Base-by-base conservation (phyloP, 768 basidiomycete genomes). In the Tricholomella constricta region DNA sequence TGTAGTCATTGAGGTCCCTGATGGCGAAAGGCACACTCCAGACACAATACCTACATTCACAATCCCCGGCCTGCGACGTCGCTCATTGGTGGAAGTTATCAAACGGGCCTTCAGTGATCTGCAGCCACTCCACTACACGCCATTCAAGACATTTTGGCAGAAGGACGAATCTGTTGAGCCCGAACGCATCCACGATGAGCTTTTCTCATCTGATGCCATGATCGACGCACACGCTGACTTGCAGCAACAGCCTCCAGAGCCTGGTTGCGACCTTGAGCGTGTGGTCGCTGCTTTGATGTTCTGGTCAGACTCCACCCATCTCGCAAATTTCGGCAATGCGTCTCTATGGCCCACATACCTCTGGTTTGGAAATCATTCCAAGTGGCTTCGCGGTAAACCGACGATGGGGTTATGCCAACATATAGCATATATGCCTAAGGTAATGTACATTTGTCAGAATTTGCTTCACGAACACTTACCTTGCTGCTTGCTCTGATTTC, bases 271-370 rank as follows among this genome's bases (percentile, higher is more conserved):
- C 6, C 45, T 60, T 9, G 66, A 65, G 40, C 45, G 43, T 8
- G 54, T 62, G 4, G 57, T 73, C 41, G 59, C 62, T 0, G 44
- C 51, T 1, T 26, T 69, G 4, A 73, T 70, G 70, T 59, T 65
- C 8, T 69, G 63, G 57, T 75, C 70, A 0, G 71, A 74, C 47
- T 60, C 68, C 1, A 74, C 66, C 0, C 70, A 69, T 48, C 63
- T 71, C 3, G 60, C 72, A 5, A 62, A 56, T 14, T 74, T 74
- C 59, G 73, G 74, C 0, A 67, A 54, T 11, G 69, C 72, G 1
- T 62, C 59, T 6, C 55, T 73, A 0, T 80, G 75, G 79, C 78
- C 77, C 2, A 27, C 75, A 0, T 80, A 79, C 44, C 34, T 75
- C 5, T 70, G 58, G 26, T 71, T 78, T 43, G 72, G 72, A 0